phyloP scores from a whole-genome alignment of 805 yeast genomes.

The Kurtzmaniella cleridarum region DNA sequence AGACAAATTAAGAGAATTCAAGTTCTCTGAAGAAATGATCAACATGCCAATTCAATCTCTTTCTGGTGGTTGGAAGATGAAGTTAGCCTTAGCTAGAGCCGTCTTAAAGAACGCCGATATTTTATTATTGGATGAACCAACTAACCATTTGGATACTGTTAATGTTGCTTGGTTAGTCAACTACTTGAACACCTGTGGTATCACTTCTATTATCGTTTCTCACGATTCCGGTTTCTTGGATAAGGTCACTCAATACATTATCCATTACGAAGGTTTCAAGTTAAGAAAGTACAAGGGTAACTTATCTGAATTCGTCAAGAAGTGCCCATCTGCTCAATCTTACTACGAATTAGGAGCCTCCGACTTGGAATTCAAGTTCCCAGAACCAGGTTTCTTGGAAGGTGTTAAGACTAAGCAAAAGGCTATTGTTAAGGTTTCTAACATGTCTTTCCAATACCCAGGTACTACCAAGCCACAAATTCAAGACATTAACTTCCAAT shows the following conservation, averaged over 20 bases:
- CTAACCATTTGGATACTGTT: slow-evolving; percentile 99
- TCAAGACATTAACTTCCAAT: slow-evolving; percentile 89
- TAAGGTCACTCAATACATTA: slow-evolving; percentile 94
- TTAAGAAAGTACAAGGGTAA: slow-evolving; percentile 99
- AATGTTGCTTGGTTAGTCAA: slow-evolving; percentile 99
- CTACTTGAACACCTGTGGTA: slow-evolving; percentile 98
- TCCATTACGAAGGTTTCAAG: slow-evolving; percentile 99
- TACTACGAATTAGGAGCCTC: slow-evolving; percentile 99
- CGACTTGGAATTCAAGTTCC: slow-evolving; percentile 94
- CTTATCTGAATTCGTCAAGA: slow-evolving; percentile 96
- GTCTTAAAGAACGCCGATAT: slow-evolving; percentile 98
- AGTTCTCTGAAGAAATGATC: slow-evolving; percentile 91
- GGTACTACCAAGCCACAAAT: slow-evolving; percentile 98
- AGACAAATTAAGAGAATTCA: slow-evolving; percentile 80
- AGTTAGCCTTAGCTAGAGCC: slow-evolving; percentile 98
- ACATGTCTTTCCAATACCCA: slow-evolving; percentile 99
- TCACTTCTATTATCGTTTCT: slow-evolving; percentile 96
- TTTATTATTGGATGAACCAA: slow-evolving; percentile 97
- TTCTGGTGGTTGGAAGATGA: slow-evolving; percentile 99
- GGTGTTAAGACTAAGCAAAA: slow-evolving; percentile 99
- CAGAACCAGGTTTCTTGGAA: slow-evolving; percentile 99
- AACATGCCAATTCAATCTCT: slow-evolving; percentile 90
- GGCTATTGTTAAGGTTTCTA: slow-evolving; percentile 96
- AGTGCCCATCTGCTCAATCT: slow-evolving; percentile 97
- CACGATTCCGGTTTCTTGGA: slow-evolving; percentile 99